Evolutionary conservation across 345 rosid genomes (phyloP).

Genomic region (Populus nigra): DNA sequence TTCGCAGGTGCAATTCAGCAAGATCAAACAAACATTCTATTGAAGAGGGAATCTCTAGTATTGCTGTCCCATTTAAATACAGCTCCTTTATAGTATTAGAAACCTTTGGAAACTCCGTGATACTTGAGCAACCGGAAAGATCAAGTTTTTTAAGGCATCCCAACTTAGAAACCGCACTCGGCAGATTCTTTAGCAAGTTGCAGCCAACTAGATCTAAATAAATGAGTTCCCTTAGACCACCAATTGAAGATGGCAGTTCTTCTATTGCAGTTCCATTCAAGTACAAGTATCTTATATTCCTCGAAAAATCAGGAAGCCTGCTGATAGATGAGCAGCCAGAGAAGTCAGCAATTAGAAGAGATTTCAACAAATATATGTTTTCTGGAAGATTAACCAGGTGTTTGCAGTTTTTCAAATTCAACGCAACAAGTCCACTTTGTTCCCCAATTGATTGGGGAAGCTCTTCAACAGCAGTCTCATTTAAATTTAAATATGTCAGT

Average conservation of each 20-base stretch:
- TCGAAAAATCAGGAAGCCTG: background rate
- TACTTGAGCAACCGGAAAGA: no score
- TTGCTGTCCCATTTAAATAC: no score
- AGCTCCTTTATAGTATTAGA: no score
- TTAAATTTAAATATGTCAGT: constrained; percentile 3
- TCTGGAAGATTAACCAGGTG: background rate
- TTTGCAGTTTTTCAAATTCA: constrained; percentile 5
- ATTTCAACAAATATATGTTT: background rate
- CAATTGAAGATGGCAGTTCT: no score
- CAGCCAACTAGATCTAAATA: no score
- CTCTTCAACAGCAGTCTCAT: background rate
- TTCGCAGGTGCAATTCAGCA: background rate
- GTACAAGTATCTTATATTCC: constrained; percentile 7
- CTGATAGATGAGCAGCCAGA: background rate
- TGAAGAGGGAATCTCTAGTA: no score
- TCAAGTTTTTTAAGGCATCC: no score
- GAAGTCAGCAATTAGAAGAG: background rate
- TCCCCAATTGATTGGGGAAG: constrained; percentile 4
- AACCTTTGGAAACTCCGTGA: no score
- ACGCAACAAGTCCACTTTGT: background rate
- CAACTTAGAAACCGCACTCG: no score
- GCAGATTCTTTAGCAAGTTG: no score
- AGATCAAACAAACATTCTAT: background rate
- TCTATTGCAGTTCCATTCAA: background rate
- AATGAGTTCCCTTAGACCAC: no score